A percentile compares a stretch with the other conserved stretches of the same genome.
These are phyloP conservation scores for Phytophthora tentaculata DNA, from an alignment of 352 stramenopile genomes.

Conservation along the genomic window DNA sequence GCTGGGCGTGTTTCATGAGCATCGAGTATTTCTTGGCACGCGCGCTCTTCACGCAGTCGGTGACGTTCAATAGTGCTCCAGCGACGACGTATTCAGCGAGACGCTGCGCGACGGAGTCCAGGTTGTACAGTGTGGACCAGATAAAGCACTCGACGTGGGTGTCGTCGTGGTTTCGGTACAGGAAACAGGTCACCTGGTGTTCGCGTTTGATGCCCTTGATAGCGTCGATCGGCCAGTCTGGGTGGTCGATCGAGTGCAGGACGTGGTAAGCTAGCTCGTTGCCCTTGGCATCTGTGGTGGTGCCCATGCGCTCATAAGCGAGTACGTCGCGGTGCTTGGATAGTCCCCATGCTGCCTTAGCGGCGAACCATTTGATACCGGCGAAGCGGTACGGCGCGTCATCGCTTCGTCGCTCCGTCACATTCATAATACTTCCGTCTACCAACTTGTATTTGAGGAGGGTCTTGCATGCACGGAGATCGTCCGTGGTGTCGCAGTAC, in stretches of 20 bases:
- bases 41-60: slow-evolving; percentile 41
- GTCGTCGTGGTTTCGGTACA: slow-evolving; percentile 44
- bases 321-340: slow-evolving; percentile 50
- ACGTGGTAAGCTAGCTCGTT: slow-evolving; percentile 62
- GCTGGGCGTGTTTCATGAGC: slow-evolving; percentile 41
- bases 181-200: slow-evolving; percentile 54
- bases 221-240: slow-evolving; percentile 50
- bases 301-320: slow-evolving; percentile 61
- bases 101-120: slow-evolving; percentile 43
- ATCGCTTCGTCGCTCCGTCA: slow-evolving; percentile 34
- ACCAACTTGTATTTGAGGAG: slow-evolving; percentile 54
- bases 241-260: slow-evolving; percentile 63
- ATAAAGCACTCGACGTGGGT: slow-evolving; percentile 48
- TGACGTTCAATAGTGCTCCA: slow-evolving; percentile 43
- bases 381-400: slow-evolving; percentile 51
- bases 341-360: slow-evolving; percentile 46
- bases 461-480: slow-evolving; percentile 47
- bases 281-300: slow-evolving; percentile 49
- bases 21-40: slow-evolving; percentile 52
- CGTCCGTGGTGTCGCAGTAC: slow-evolving; percentile 54
- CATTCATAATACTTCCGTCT: slow-evolving; percentile 53
- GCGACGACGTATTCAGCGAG: slow-evolving; percentile 56
- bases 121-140: slow-evolving; percentile 50
- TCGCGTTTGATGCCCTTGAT: slow-evolving; percentile 58
- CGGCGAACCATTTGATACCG: slow-evolving; percentile 56